Evolutionary conservation across 148 eudicot species (phyloP), one percentile per base, ranked within the genome.

Genomic region (Linanthus parryae): DNA sequence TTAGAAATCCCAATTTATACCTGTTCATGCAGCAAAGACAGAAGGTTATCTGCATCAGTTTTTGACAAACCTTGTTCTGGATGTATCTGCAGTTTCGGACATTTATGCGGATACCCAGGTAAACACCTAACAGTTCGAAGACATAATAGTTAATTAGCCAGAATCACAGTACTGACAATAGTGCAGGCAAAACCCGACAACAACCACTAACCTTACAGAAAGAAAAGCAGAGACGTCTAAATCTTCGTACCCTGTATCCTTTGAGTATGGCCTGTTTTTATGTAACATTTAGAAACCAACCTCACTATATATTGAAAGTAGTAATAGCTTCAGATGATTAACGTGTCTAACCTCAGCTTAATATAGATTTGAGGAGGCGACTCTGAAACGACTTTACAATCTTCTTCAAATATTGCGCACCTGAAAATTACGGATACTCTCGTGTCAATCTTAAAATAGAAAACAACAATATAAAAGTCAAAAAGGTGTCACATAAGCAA

Each of bases 381-480:
- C 48, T 77, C 88, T 37, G 88, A 75, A 59, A 69, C 69, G 58
- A 85, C 70, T 52, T 59, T 52, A 57, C 91, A 89, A 64, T 89
- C 97, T 0, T 89, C 95, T 72, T 82, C 95, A 70, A 89, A 89
- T 75, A 89, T 89, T 12, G 97, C 95, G 63, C 86, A 71, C 80
- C 97, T 88, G 68, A 51, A 47, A 37, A 57, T 59, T 54, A 54
- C 48, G n/a, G n/a, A n/a, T n/a, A n/a, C n/a, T n/a, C n/a, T n/a
- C n/a, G n/a, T n/a, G n/a, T n/a, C n/a, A n/a, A n/a, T n/a, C n/a
- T n/a, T n/a, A n/a, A n/a, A n/a, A n/a, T n/a, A n/a, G n/a, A n/a
- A n/a, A n/a, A n/a, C n/a, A n/a, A n/a, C n/a, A n/a, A n/a, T n/a
- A n/a, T n/a, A n/a, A n/a, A n/a, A n/a, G n/a, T n/a, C n/a, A n/a